Conservation (phyloP, 495 filamentous ascomycete species). For the Xanthoparmelia taractica region DNA sequence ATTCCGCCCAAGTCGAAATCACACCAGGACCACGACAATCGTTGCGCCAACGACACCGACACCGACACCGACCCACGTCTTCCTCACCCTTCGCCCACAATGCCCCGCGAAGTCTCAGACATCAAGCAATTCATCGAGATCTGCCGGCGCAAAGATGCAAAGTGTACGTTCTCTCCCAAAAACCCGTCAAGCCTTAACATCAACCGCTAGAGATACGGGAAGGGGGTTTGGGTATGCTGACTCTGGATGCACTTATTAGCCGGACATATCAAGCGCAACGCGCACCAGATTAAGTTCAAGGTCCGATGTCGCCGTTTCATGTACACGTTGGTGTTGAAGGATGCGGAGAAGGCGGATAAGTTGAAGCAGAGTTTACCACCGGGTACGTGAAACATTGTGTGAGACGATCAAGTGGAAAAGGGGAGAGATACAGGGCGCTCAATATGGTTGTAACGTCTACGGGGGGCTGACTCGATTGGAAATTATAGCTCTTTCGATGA, state of each 20-base stretch:
- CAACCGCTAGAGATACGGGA: not conserved
- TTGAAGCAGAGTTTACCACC: conserved; percentile 97
- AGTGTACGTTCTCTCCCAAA: conserved; percentile 52
- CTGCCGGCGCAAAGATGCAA: conserved; percentile 96
- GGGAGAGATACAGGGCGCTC: not conserved
- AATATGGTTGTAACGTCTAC: conserved; percentile 6
- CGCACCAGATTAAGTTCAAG: conserved; percentile 98
- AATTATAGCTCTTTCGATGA: conserved; percentile 59
- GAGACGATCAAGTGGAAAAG: not conserved
- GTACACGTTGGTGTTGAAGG: conserved; percentile 96
- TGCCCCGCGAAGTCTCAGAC: conserved; percentile 97
- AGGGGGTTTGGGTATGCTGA: conserved; percentile 31
- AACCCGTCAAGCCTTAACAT: not conserved
- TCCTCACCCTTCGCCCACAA: conserved; percentile 42
- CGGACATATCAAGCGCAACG: conserved; percentile 94
- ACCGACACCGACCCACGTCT: conserved; percentile 14
- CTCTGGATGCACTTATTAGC: conserved; percentile 46
- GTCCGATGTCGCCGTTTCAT: conserved; percentile 91
- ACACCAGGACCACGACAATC: conserved; percentile 23
- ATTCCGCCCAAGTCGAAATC: not conserved
- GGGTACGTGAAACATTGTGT: conserved; percentile 52
- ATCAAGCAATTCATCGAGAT: conserved; percentile 99
- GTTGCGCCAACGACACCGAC: conserved; percentile 15
- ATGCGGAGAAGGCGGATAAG: conserved; percentile 99
- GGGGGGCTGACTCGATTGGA: conserved; percentile 27